These are phyloP conservation scores for Solanum acaule DNA, from an alignment of 257 asterid genomes.

Conservation along the genomic window DNA sequence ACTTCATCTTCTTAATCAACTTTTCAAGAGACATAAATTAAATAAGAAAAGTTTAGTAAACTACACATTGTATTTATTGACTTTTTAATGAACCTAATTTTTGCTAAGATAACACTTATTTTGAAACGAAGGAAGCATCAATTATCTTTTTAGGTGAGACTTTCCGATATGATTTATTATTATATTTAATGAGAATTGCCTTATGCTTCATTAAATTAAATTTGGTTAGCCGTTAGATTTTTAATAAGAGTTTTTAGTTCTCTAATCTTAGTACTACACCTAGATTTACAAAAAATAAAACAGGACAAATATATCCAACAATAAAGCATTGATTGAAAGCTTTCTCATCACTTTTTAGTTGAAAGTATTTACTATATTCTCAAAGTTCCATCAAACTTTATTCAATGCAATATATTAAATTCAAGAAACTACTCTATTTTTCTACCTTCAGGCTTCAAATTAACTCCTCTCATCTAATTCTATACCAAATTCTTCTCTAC, in stretches of 20 bases:
- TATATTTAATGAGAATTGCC: not conserved
- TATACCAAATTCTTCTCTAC: not conserved
- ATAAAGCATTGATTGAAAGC: not conserved
- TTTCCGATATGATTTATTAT: not conserved
- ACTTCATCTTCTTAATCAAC: not conserved
- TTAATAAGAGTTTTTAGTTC: not conserved
- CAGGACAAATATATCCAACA: not conserved
- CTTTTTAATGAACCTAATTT: not conserved
- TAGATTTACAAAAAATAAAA: not conserved
- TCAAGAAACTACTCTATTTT: not conserved
- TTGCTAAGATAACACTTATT: not conserved
- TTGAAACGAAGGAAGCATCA: not conserved
- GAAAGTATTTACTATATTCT: not conserved
- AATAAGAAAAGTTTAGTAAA: too few relatives aligned
- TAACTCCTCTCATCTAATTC: not conserved
- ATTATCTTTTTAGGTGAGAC: not conserved
- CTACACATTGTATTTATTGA: not conserved
- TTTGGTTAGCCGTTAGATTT: not conserved
- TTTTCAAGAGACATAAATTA: not conserved
- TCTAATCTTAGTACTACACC: not conserved
- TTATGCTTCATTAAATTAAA: not conserved
- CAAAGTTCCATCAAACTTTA: not conserved
- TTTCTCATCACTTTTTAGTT: not conserved
- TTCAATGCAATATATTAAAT: not conserved
- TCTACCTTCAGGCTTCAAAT: not conserved